Conservation (phyloP, 257 asterid species). For the Catharanthus roseus region DNA sequence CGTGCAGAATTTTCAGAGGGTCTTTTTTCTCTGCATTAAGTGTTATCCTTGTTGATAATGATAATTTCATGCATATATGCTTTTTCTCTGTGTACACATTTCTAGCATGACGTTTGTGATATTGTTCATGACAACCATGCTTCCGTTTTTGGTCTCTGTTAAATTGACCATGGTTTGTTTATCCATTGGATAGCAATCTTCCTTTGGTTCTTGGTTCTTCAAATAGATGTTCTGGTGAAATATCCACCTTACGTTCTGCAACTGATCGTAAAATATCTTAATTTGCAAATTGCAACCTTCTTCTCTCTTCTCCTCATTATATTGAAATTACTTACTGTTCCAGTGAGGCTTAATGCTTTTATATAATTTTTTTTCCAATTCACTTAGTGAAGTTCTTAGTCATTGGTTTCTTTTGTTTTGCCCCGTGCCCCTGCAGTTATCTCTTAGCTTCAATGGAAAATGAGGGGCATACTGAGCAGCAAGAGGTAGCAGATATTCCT, state of each 20-base stretch:
- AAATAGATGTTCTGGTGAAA: background rate
- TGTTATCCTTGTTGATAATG: background rate
- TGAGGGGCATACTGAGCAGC: conserved; percentile 38
- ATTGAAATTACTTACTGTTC: background rate
- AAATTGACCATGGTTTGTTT: background rate
- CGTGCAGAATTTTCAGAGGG: background rate
- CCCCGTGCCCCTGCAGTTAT: background rate
- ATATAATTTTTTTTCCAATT: background rate
- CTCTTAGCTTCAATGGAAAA: conserved; percentile 43
- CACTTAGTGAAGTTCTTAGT: background rate
- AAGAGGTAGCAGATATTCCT: conserved; percentile 32
- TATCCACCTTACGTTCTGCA: background rate
- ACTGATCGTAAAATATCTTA: background rate
- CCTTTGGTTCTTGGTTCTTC: background rate
- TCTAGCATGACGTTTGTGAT: background rate
- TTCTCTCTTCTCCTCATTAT: background rate
- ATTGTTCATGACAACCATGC: background rate
- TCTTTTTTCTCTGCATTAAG: background rate
- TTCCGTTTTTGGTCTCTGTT: background rate
- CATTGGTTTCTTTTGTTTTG: background rate
- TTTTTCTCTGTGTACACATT: too few species aligned
- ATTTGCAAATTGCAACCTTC: background rate
- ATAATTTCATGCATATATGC: background rate
- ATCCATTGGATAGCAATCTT: background rate
- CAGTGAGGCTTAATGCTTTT: background rate